phyloP scores from a whole-genome alignment of 73 alveolate genomes.

The Tetrahymena elliotti region DNA sequence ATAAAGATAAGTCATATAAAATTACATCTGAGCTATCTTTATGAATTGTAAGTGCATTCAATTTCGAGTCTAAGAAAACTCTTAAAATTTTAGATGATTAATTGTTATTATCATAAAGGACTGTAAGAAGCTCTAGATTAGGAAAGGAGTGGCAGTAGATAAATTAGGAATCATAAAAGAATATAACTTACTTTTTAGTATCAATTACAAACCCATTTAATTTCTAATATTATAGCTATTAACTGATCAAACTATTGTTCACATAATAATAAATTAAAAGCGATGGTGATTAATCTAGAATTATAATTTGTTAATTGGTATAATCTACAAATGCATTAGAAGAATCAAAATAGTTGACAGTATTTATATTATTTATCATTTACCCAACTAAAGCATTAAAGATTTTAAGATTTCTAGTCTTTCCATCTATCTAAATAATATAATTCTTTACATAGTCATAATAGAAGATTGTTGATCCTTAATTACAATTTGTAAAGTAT shows the following conservation, averaged over 20 bases:
- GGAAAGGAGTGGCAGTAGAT: not conserved
- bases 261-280: not conserved
- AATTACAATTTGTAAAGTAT: not conserved
- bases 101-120: not conserved
- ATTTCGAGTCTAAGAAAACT: not conserved
- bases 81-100: not conserved
- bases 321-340: not conserved
- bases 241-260: not conserved
- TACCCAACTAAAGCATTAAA: not conserved
- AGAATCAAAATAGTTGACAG: not conserved
- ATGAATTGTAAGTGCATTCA: not conserved
- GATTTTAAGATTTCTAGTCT: not conserved
- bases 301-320: not conserved
- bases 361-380: not conserved
- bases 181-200: not conserved
- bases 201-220: not conserved
- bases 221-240: not conserved
- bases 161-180: not conserved
- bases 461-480: not conserved
- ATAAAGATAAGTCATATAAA: not conserved
- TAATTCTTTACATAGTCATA: not conserved
- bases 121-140: not conserved
- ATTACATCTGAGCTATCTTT: not conserved
- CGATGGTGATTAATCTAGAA: not conserved
- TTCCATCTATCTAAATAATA: not conserved